A percentile compares a stretch with the other conserved stretches of the same genome.
Evolutionary conservation across 805 yeast species (phyloP).

Genomic region (Nakazawaea molendinolei): DNA sequence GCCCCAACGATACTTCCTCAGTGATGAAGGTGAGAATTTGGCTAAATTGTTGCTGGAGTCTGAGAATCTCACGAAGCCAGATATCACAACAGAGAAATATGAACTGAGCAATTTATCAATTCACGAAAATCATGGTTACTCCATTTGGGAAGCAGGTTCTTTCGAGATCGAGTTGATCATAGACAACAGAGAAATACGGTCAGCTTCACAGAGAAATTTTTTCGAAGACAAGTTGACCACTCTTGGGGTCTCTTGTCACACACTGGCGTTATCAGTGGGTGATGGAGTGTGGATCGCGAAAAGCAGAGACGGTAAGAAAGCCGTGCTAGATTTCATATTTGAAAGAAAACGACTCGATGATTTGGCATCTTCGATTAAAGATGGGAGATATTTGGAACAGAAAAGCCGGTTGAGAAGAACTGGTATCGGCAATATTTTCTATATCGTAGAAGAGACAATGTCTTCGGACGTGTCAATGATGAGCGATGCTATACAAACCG

Average conservation of each 20-base stretch:
- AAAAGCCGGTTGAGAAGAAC: constrained; percentile 67
- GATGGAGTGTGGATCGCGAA: constrained; percentile 88
- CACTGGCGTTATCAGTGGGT: constrained; percentile 65
- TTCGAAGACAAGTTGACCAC: constrained; percentile 49
- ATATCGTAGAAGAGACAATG: constrained; percentile 73
- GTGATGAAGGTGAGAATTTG: constrained; percentile 61
- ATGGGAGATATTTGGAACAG: constrained; percentile 87
- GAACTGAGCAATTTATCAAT: neutral
- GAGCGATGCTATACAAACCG: constrained; percentile 67
- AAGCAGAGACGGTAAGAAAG: constrained; percentile 48
- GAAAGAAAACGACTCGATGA: constrained; percentile 91
- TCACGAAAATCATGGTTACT: constrained; percentile 24
- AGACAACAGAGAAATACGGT: constrained; percentile 79
- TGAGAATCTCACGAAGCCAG: constrained; percentile 4
- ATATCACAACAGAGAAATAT: neutral
- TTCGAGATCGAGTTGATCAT: constrained; percentile 57
- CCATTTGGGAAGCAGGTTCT: constrained; percentile 55
- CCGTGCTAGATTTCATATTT: constrained; percentile 72
- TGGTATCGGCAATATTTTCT: constrained; percentile 60
- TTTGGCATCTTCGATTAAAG: constrained; percentile 71
- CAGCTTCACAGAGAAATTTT: constrained; percentile 61
- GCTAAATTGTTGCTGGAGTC: constrained; percentile 32
- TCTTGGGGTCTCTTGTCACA: constrained; percentile 44
- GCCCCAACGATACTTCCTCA: constrained; percentile 54
- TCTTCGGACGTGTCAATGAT: constrained; percentile 37